Conservation (phyloP, 805 yeast genomes). For the Blastobotrys attinorum region DNA sequence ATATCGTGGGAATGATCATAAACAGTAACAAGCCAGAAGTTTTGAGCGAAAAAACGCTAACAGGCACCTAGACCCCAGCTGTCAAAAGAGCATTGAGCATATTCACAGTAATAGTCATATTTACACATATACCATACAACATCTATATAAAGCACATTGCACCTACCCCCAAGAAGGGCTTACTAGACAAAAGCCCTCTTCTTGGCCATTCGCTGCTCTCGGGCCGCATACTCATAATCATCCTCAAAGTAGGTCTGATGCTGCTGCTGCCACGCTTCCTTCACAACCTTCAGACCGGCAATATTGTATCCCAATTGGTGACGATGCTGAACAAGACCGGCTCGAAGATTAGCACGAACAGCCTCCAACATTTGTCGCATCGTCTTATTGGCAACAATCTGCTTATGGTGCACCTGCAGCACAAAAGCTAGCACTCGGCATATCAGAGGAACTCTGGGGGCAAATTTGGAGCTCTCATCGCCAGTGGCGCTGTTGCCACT, state of each 20-base stretch:
- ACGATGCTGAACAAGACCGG: slow-evolving; percentile 42
- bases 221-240: slow-evolving; percentile 46
- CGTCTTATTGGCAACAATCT: slow-evolving; percentile 45
- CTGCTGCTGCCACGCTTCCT: slow-evolving; percentile 67
- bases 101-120: too few relatives aligned
- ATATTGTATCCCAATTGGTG: slow-evolving; percentile 73
- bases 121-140: too few relatives aligned
- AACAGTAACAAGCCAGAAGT: too few relatives aligned
- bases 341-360: slow-evolving; percentile 57
- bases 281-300: slow-evolving; percentile 69
- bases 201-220: slow-evolving; percentile 47
- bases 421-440: slow-evolving; percentile 72
- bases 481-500: slow-evolving; percentile 32
- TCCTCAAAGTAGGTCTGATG: slow-evolving; percentile 73
- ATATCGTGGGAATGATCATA: too few relatives aligned
- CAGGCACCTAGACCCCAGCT: too few relatives aligned
- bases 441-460: slow-evolving; percentile 42
- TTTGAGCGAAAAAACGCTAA: too few relatives aligned
- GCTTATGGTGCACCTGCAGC: slow-evolving; percentile 66
- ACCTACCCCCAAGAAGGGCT: too few relatives aligned
- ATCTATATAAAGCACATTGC: too few relatives aligned
- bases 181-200: slow-evolving; percentile 69
- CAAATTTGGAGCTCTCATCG: neutral
- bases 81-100: too few relatives aligned
- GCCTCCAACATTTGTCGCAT: slow-evolving; percentile 56